Base-by-base conservation (phyloP, 208 protist species). In the Acanthamoeba royreba region DNA sequence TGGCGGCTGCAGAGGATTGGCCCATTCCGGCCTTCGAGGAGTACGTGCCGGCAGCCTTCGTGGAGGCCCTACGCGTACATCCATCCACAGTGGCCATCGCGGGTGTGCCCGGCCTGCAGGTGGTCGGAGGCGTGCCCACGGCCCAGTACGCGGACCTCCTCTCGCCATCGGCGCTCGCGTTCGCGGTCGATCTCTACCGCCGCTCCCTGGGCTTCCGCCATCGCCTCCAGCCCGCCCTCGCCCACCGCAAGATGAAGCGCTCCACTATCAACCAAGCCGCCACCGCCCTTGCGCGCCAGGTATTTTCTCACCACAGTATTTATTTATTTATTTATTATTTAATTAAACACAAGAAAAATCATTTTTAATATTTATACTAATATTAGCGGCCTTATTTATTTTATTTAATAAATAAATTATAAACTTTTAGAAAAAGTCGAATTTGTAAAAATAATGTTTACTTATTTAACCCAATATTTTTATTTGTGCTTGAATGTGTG, bases 201-300 rank as follows among this genome's bases (percentile, higher is more conserved):
- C 49, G 38, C 38, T 90, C 83, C 5, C 83, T 90, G n/a, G n/a
- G 15, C 49, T 90, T 90, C 52, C 15, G 35, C 25, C 0, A 55
- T 42, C 25, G 15, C 35, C 83, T 90, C 4, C 35, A 38, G 17
- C 31, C 46, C 3, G 33, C 42, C 35, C 31, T 90, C 31, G 83
- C 43, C 4, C 83, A 90, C 83, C 46, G 83, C 15, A 90, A 90
- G 42, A 90, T 90, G 83, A 90, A 90, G 53, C 9, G 83, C 31
- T 0, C 55, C 13, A 66, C 47, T 49, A n/a, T 90, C n/a, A 66
- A 55, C 35, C 35, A 25, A 0, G 83, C 53, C 35, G 83, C 83
- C 31, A 25, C 33, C 25, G 53, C 43, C 31, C 35, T 46, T 31
- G 43, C 83, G n/a, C n/a, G n/a, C n/a, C n/a, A n/a, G n/a, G n/a